Evolutionary conservation across 2,329 filamentous ascomycete genomes (phyloP).

Genomic region (Fusarium liriodendri): DNA sequence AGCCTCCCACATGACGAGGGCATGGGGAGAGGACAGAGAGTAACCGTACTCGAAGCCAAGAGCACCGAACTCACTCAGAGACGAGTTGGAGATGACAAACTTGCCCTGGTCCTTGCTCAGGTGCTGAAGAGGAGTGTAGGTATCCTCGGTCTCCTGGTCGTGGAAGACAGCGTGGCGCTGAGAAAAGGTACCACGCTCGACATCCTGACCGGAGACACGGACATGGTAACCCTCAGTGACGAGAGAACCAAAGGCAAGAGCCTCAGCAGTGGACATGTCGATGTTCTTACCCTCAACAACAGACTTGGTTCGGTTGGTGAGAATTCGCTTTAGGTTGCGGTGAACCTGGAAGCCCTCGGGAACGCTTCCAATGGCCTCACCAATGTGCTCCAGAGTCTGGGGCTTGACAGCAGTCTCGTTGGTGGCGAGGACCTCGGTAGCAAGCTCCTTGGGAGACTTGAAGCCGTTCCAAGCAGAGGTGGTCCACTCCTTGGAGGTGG

Average conservation of each 20-base stretch:
- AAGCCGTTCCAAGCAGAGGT: slow-evolving; percentile 99
- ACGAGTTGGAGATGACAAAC: slow-evolving; percentile 98
- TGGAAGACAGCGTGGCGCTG: slow-evolving; percentile 97
- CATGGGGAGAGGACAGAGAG: slow-evolving; percentile 95
- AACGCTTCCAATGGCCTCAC: slow-evolving; percentile 78
- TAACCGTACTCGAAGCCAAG: slow-evolving; percentile 99
- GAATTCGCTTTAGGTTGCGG: slow-evolving; percentile 96
- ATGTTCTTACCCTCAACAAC: slow-evolving; percentile 93
- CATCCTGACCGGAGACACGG: slow-evolving; percentile 97
- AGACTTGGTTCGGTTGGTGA: slow-evolving; percentile 89
- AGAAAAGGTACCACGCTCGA: slow-evolving; percentile 99
- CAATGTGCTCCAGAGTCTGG: slow-evolving; percentile 83
- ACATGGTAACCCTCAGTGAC: slow-evolving; percentile 96
- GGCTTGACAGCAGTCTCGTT: slow-evolving; percentile 83
- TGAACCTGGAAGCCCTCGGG: slow-evolving; percentile 91
- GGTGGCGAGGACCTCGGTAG: slow-evolving; percentile 93
- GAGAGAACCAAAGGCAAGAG: slow-evolving; percentile 91
- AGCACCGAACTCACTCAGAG: slow-evolving; percentile 75
- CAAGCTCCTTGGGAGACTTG: slow-evolving; percentile 98
- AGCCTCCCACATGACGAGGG: slow-evolving; percentile 99
- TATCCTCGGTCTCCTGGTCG: slow-evolving; percentile 93
- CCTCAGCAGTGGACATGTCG: slow-evolving; percentile 97
- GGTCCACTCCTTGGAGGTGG: slow-evolving; percentile 97
- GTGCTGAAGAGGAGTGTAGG: slow-evolving; percentile 92
- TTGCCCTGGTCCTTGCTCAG: slow-evolving; percentile 91